Base-by-base conservation (phyloP, 768 basidiomycete species). In the Fibroporia radiculosa region DNA sequence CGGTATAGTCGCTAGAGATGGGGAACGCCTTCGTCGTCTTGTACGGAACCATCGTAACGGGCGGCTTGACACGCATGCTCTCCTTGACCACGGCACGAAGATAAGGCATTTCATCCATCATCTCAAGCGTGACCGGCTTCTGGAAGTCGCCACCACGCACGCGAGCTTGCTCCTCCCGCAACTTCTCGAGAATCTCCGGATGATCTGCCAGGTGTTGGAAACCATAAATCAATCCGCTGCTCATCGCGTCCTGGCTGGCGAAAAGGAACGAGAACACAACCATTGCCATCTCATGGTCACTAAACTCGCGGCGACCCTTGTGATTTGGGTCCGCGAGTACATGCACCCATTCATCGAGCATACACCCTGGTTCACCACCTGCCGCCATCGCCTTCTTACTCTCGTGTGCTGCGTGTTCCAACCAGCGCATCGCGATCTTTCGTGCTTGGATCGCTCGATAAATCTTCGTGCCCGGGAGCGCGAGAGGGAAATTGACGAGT, bases 31-130 rank as follows among this genome's bases (percentile, higher is more conserved):
- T 90, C 40, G 75, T 84, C 13, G 89, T 73, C 58, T 75, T 78
- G 72, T 99, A 99, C n/a, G 96, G 96, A 23, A 99, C 95, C 95
- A 98, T 98, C 24, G 89, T 86, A 24, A 98, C 96, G 3, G 96
- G 93, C 31, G 96, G 95, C 62, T 85, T 84, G 42, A 91, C 67
- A 26, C 96, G 78, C 62, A 98, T 70, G 53, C 86, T 88, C 69
- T 98, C 96, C 67, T 92, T 95, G 50, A 97, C 85, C 48, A 91
- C 80, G 2, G 96, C 95, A 56, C 80, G 78, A 29, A 96, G 73
- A 62, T 97, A 99, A 16, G 84, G 75, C 93, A 96, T 96, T 50
- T 90, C 68, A 44, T 96, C 93, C 52, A 98, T 61, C 74, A 85
- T 76, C 45, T 97, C 93, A 50, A 98, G 69, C 0, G 89, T 90